Base-by-base conservation (phyloP, 1,139 yeast genomes). In the Zhuliangozyma blackwelliae region DNA sequence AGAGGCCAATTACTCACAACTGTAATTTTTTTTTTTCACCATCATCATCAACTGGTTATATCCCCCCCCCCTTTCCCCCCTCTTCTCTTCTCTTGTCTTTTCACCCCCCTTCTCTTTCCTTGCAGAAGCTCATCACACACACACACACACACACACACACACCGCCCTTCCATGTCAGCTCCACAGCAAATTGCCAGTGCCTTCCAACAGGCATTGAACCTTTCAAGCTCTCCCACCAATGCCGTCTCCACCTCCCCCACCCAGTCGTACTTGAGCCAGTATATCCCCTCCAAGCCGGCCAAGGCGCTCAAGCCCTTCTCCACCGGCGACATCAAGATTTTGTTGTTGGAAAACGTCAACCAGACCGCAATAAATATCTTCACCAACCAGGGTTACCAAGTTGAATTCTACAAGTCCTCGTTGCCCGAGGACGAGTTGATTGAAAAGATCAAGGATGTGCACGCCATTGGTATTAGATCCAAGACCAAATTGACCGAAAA, bases 401-500 rank as follows among this genome's bases (percentile, higher is more conserved):
- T 94, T 35, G 98, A 92, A 61, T 88, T 86, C 65, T 79, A 83
- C 72, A 92, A 89, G 69, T 72, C 92, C 38, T 86, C 97, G 10
- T 70, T 92, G 50, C 84, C 89, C 29, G 97, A 92, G 65, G 96
- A 82, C 10, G 97, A 90, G 65, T 78, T 92, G 61, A 87, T 94
- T 56, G 96, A 88, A 68, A 92, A 89, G 65, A 92, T 92, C 62
- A 77, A 77, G 59, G 89, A 85, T 50, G 96, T 89, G 35, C 97
- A 92, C 59, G 98, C 96, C 45, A 81, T 92, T 59, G 98, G 99
- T 66, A 90, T 92, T 57, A 86, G 99, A 72, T 90, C 97, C 44
- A 92, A 94, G 72, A 92, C 98, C 39, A 85, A 82, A 62, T 74
- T 92, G 55, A 87, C 92, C 28, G 83, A 78, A 51, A 81, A 79